These are phyloP conservation scores for Candida argentea DNA, from an alignment of 805 yeast species.

Conservation along the genomic window DNA sequence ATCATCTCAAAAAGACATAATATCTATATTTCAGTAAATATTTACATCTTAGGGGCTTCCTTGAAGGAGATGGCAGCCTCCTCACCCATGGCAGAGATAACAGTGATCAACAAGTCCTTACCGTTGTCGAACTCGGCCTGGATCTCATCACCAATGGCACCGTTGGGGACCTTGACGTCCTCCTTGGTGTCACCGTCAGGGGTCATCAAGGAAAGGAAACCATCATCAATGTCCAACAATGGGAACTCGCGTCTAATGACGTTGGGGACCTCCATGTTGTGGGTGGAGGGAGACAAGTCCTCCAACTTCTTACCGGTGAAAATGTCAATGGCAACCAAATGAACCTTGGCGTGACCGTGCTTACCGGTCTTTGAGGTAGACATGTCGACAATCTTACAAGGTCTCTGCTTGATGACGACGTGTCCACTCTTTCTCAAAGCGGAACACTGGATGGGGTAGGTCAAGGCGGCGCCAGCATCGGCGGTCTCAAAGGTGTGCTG, in stretches of 20 bases:
- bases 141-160: constrained; percentile 90
- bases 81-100: constrained; percentile 98
- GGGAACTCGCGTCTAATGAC: constrained; percentile 94
- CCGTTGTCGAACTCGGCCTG: constrained; percentile 95
- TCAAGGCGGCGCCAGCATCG: constrained; percentile 97
- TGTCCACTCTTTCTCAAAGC: constrained; percentile 99
- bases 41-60: constrained; percentile 78
- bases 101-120: constrained; percentile 93
- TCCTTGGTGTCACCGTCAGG: constrained; percentile 98
- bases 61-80: constrained; percentile 98
- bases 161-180: constrained; percentile 97
- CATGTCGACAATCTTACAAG: constrained; percentile 99
- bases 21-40: constrained; percentile 1
- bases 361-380: constrained; percentile 99
- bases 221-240: constrained; percentile 97
- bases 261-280: constrained; percentile 99
- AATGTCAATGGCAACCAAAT: constrained; percentile 96
- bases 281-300: constrained; percentile 99
- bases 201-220: constrained; percentile 94
- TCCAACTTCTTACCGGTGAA: constrained; percentile 99
- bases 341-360: constrained; percentile 99
- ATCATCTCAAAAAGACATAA: constrained; percentile 1
- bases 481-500: constrained; percentile 95
- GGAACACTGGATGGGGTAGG: constrained; percentile 99
- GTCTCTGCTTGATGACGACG: constrained; percentile 98